phyloP scores from a whole-genome alignment of 768 basidiomycete species.

The Leccinum subgranulosum region DNA sequence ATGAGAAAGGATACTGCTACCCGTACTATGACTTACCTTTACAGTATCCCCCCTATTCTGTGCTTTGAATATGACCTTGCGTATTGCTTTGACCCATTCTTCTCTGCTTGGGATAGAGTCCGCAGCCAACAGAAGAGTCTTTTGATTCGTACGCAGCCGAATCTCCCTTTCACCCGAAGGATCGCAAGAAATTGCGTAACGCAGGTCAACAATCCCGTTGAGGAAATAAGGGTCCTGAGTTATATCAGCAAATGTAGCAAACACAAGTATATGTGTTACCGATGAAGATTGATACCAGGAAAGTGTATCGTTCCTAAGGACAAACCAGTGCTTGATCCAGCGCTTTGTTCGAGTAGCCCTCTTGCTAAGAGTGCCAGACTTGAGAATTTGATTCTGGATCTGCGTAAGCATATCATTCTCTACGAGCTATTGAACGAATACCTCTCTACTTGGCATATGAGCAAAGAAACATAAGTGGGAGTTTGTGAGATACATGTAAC shows the following conservation, averaged over 20 bases:
- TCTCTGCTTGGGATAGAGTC: constrained; percentile 82
- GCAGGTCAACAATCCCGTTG: constrained; percentile 91
- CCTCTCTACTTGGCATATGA: constrained; percentile 88
- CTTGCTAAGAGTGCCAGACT: constrained; percentile 88
- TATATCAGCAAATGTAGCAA: constrained; percentile 4
- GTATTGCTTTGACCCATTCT: constrained; percentile 95
- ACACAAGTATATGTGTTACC: constrained; percentile 41
- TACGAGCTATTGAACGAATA: constrained; percentile 29
- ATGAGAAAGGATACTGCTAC: constrained; percentile 3
- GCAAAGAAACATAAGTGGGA: constrained; percentile 96
- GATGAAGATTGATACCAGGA: constrained; percentile 97
- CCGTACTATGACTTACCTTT: constrained; percentile 51
- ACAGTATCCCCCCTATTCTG: constrained; percentile 97
- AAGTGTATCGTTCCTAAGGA: constrained; percentile 91
- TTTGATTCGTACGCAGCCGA: constrained; percentile 80
- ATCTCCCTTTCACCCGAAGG: constrained; percentile 73
- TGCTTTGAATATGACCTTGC: constrained; percentile 91
- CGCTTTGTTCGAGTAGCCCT: constrained; percentile 86
- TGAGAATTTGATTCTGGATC: constrained; percentile 81
- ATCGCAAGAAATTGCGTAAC: constrained; percentile 91
- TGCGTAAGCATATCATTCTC: constrained; percentile 9
- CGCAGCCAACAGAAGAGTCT: constrained; percentile 64
- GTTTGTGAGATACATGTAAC: constrained; percentile 95
- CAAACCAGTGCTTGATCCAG: constrained; percentile 95
- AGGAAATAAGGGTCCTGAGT: constrained; percentile 94